phyloP scores from a whole-genome alignment of 2,329 filamentous ascomycete species.

The Neonectria coccinea region DNA sequence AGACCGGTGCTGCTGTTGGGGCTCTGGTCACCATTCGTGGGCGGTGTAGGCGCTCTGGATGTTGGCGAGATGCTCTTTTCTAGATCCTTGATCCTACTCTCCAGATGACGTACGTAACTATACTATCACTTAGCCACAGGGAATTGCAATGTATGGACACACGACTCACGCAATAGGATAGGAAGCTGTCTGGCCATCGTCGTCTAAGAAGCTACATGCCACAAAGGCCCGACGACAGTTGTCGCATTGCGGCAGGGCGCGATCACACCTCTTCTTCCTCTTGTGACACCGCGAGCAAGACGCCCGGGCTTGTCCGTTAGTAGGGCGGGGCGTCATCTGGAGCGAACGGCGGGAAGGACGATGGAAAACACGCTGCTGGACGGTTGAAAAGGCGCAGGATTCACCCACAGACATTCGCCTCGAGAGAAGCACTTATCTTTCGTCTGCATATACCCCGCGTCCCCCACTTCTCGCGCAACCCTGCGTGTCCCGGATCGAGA shows the following conservation, averaged over 20 bases:
- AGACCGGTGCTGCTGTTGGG: background rate
- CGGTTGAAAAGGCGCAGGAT: background rate
- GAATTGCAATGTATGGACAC: no score
- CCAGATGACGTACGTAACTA: slow-evolving; percentile 51
- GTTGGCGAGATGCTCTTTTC: slow-evolving; percentile 26
- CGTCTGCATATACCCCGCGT: background rate
- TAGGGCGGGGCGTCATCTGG: slow-evolving; percentile 16
- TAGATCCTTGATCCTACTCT: slow-evolving; percentile 40
- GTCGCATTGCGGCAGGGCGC: slow-evolving; percentile 52
- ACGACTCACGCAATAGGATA: slow-evolving; percentile 54
- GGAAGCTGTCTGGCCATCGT: slow-evolving; percentile 53
- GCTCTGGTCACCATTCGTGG: background rate
- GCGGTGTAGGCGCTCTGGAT: background rate
- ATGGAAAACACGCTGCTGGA: background rate
- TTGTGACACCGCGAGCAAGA: slow-evolving; percentile 56
- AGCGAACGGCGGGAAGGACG: background rate
- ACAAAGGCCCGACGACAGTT: slow-evolving; percentile 53
- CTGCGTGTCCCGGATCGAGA: background rate
- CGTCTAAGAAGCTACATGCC: slow-evolving; percentile 55
- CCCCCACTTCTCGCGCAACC: background rate
- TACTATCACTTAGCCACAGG: background rate
- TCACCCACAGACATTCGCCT: background rate
- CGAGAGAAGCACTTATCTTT: background rate
- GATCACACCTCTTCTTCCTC: slow-evolving; percentile 58
- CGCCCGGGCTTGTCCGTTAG: slow-evolving; percentile 30